Evolutionary conservation across 164 flowering plant species (phyloP), one percentile per base, ranked within the genome.

Genomic region (Buxus sempervirens): DNA sequence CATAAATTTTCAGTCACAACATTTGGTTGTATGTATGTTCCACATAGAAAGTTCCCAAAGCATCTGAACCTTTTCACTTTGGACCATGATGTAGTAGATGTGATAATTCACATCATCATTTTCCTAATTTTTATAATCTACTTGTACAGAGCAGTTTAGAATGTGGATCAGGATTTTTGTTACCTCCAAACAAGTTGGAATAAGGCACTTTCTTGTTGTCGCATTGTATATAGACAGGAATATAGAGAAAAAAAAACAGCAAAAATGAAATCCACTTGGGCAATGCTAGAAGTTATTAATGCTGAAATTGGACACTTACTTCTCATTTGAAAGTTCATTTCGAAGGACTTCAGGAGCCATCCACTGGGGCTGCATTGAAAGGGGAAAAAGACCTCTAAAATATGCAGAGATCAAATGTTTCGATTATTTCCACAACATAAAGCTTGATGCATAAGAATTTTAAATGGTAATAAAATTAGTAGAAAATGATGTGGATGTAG

Each of bases 271-370:
- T 20, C 55, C 55, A 41, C 25, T 21, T 22, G 24, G 26, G 8
- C 10, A 42, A 18, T 36, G 6, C 42, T 24, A 4, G 41, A 24
- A 9, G n/a, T 16, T 20, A 41, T 16, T 41, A 8, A 54, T 62
- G 65, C 36, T 58, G 36, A 38, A 36, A 48, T 61, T 4, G 23
- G 65, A 60, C 72, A 20, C 32, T 80, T 80, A 93, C 98, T 93
- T 93, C 71, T 93, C 96, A 80, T 91, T 88, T 53, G 93, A 88
- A 74, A 91, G 92, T 73, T 91, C 97, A 60, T 81, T 91, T n/a
- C 96, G 84, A n/a, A 91, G 96, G 48, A 91, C 87, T 88, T 91
- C 97, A 60, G 97, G 97, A 57, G 97, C 97, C 97, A 91, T 91
- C 97, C 97, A 91, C 70, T 89, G 91, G 56, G 97, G 96, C 97